Base-by-base conservation (phyloP, 768 basidiomycete species). In the Russula compacta region DNA sequence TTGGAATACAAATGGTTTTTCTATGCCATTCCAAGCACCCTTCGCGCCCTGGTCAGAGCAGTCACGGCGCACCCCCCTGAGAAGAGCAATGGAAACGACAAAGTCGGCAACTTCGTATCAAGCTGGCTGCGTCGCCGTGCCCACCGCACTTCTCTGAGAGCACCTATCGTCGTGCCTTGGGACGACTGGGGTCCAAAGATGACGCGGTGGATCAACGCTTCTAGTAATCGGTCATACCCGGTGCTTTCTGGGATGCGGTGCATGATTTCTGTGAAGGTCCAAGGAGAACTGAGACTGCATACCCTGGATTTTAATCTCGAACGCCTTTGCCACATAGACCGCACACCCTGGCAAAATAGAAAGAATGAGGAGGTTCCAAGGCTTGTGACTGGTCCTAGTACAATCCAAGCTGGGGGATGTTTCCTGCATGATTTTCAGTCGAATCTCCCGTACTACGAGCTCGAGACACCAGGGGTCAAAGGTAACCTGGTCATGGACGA, bases 301-400 rank as follows among this genome's bases (percentile, higher is more conserved):
- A 24, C 58, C 38, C 15, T 62, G 43, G 61, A 62, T 48, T 62
- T 62, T 42, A 58, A 62, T 38, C 55, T 55, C 14, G 48, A 40
- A 6, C 60, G 50, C 14, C 14, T 61, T 6, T 29, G 24, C 24
- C 24, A 29, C 24, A 29, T 29, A 29, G 24, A 29, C 24, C 24
- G 24, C 24, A 29, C 24, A 3, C 43, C 33, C 29, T 53, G 49
- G 1, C 42, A 46, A n/a, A 14, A 19, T 2, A 29, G 49, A 46
- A 51, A 32, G 43, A 43, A 44, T 1, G 55, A 29, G 29, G 15
- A 44, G 32, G 29, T 14, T 38, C 15, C 36, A 17, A 52, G 49
- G 43, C 48, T 46, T 17, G 49, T 47, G 17, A 36, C 40, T 14
- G 46, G 42, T 29, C 5, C 35, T 29, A 24, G 55, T 14, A 44